Evolutionary conservation across 2,329 filamentous ascomycete species (phyloP).

Genomic region (Colletotrichum trifolii): DNA sequence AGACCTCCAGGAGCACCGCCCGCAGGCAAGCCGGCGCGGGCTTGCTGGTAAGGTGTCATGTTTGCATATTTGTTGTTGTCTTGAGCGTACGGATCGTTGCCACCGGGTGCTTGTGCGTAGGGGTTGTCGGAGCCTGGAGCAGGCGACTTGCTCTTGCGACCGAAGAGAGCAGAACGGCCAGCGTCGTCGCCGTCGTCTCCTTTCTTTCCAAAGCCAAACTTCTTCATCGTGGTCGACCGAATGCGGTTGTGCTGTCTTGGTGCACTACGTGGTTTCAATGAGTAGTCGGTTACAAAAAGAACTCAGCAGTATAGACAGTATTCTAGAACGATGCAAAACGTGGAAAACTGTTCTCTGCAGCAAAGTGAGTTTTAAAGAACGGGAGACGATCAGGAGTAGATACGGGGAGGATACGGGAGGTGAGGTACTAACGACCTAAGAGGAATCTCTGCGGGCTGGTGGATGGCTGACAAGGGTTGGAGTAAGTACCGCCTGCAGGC

Average conservation of each 20-base stretch:
- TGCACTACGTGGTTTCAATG: background rate
- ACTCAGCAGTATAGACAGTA: background rate
- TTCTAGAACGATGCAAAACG: conserved; percentile 29
- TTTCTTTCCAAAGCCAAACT: conserved; percentile 70
- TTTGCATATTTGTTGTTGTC: conserved; percentile 55
- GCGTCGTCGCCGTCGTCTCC: conserved; percentile 65
- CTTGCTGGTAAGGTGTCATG: conserved; percentile 48
- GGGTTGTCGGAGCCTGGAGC: conserved; percentile 63
- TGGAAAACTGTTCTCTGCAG: conserved; percentile 14
- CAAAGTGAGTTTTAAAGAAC: conserved; percentile 19
- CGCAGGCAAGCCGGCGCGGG: conserved; percentile 44
- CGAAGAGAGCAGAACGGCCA: conserved; percentile 63
- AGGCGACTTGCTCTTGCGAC: conserved; percentile 63
- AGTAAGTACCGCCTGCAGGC: conserved; percentile 22
- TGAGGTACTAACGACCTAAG: conserved; percentile 8
- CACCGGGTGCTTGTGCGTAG: conserved; percentile 62
- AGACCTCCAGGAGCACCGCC: conserved; percentile 47
- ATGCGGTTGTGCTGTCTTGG: conserved; percentile 8
- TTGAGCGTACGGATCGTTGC: conserved; percentile 65
- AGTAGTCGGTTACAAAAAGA: background rate
- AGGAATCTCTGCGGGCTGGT: conserved; percentile 13
- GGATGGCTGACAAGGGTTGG: background rate
- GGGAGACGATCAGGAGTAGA: conserved; percentile 18
- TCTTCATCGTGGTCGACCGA: conserved; percentile 60
- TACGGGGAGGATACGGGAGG: background rate